Evolutionary conservation across 257 asterid species (phyloP), one percentile per base, ranked within the genome.

Genomic region (Forsythia viridissima): DNA sequence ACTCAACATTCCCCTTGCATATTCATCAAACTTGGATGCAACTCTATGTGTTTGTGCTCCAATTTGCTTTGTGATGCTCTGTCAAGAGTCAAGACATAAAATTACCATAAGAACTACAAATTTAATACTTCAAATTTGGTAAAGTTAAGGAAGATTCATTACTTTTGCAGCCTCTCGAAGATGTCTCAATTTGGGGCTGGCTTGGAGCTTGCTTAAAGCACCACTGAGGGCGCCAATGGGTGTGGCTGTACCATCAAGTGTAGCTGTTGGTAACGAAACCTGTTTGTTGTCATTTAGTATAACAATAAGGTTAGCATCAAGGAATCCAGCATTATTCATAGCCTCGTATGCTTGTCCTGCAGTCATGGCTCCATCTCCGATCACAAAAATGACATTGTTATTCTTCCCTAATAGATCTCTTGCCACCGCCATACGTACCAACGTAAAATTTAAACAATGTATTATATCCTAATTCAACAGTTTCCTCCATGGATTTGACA

Each of bases 291-390:
- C 97, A 24, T 92, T 92, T 65, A 92, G 34, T 18, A 92, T 41
- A 6, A 92, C 91, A 2, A 92, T 88, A 6, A 92, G 82, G 84
- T 92, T 90, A 0, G 95, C 11, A 57, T 92, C 97, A 4, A 92
- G 90, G 71, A 87, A 92, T 0, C 97, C 97, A 0, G 92, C 94
- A 70, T 92, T 92, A 86, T 89, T 92, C 97, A 92, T 86, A 34
- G 97, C 97, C 86, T 92, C 97, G 8, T 91, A 92, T 1, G 93
- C 97, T 78, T 92, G 97, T 76, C 97, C 97, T 52, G 95, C 97
- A 0, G 94, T 92, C 93, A 90, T 91, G 1, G 97, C 92, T 52
- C 94, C 97, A 11, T 92, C 96, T 44, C 97, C 94, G 7, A 92
- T 91, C 46, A 92, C 90, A 2, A 93, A 84, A 44, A 92, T 85